Conservation (phyloP, 306 rosid genomes). For the Castanopsis chinensis region DNA sequence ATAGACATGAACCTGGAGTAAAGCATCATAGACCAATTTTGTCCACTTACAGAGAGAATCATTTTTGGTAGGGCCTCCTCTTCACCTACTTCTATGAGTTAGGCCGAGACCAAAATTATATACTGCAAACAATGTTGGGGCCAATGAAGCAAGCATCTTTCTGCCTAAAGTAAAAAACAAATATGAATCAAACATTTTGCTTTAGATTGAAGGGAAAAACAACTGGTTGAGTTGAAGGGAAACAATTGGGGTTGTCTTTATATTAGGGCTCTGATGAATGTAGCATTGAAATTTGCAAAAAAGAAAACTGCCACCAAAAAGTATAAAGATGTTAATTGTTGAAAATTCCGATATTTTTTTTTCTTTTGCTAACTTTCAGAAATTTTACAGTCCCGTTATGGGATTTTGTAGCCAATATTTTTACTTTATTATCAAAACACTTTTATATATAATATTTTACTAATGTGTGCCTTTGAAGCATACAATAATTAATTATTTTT, state of each 20-base stretch:
- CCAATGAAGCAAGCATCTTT: not conserved
- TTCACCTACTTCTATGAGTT: not conserved
- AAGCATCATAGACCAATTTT: constrained; percentile 13
- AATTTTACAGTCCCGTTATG: not conserved
- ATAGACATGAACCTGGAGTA: constrained; percentile 23
- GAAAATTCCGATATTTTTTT: not conserved
- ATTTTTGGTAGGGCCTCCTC: constrained; percentile 27
- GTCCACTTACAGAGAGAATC: constrained; percentile 22
- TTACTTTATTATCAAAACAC: too few species aligned
- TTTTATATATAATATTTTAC: too few species aligned
- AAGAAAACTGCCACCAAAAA: constrained; percentile 1
- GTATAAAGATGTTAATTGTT: not conserved
- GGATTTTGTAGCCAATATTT: not conserved
- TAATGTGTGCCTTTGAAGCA: too few species aligned
- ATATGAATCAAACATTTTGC: constrained; percentile 6
- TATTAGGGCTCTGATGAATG: not conserved
- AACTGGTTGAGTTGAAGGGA: not conserved
- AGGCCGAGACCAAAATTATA: constrained; percentile 2
- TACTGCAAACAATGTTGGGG: not conserved
- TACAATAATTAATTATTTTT: too few species aligned
- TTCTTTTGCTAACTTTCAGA: too few species aligned
- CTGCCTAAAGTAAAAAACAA: not conserved
- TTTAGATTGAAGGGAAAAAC: not conserved
- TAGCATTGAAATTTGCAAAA: constrained; percentile 1
- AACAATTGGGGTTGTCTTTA: constrained; percentile 1